Evolutionary conservation across 805 yeast species (phyloP).

Genomic region (Metschnikowia matae): DNA sequence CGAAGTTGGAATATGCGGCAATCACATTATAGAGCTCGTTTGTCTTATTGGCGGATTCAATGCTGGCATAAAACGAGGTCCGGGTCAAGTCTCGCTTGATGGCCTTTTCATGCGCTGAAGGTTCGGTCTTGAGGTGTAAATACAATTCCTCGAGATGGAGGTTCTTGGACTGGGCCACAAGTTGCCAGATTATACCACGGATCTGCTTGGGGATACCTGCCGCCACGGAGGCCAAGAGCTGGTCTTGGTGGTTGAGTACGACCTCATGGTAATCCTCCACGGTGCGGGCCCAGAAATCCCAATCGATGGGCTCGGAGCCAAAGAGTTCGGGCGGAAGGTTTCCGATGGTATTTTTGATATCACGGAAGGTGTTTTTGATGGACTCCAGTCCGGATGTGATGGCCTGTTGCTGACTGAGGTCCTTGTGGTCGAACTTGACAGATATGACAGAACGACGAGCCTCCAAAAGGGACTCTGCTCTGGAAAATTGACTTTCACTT

Average conservation of each 20-base stretch:
- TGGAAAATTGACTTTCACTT: no score
- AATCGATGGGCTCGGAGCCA: conserved; percentile 43
- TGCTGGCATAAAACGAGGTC: conserved; percentile 71
- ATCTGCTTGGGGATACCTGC: conserved; percentile 81
- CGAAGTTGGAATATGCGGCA: conserved; percentile 79
- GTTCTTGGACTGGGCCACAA: conserved; percentile 75
- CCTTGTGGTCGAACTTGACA: conserved; percentile 46
- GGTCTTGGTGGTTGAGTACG: conserved; percentile 57
- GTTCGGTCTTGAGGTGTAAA: conserved; percentile 43
- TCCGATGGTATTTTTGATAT: conserved; percentile 47
- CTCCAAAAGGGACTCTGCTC: conserved; percentile 39
- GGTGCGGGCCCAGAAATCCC: conserved; percentile 86
- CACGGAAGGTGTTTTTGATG: conserved; percentile 41
- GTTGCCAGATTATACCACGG: conserved; percentile 91
- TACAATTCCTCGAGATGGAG: conserved; percentile 58
- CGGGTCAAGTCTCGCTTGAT: conserved; percentile 81
- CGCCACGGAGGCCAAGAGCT: conserved; percentile 53
- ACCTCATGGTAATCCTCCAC: conserved; percentile 71
- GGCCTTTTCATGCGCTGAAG: conserved; percentile 64
- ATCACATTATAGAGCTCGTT: conserved; percentile 70
- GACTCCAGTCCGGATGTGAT: conserved; percentile 36
- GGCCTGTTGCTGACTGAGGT: conserved; percentile 47
- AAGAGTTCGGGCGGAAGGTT: conserved; percentile 17
- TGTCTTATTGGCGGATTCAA: conserved; percentile 50
- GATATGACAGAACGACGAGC: conserved; percentile 56